Evolutionary conservation across 257 asterid species (phyloP), one percentile per base, ranked within the genome.

Genomic region (Nicotiana noctiflora): DNA sequence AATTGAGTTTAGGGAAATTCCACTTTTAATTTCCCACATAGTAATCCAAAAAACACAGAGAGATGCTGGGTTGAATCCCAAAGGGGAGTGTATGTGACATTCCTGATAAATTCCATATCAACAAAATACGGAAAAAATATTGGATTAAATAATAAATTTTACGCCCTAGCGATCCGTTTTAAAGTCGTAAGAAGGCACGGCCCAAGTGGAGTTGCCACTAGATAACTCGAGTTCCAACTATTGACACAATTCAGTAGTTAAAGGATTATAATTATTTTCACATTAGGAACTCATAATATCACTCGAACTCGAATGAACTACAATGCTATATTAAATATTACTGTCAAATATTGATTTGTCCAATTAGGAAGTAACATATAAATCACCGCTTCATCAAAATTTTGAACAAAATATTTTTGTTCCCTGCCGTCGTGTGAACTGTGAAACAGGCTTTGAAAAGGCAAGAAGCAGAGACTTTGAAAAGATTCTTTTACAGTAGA

Each of bases 81-180:
- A 29, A 29, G 31, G 31, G 2, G 31, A 3, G 31, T 29, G 31
- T 29, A 29, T 29, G 3, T 29, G 31, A 29, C 3, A 29, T 29
- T 29, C 31, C 31, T 1, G 3, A 3, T 29, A 3, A 29, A 29
- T 29, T 5, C 5, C 5, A 31, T 0, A 31, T 31, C 34, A 5
- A 3, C 3, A 29, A 31, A 31, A 31, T 31, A 31, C 34, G 0
- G 5, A 31, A 31, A 3, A 3, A 3, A 31, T 31, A 0, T 31
- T 31, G 34, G 34, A 3, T 31, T 31, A 31, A 31, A 5, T 31
- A 31, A 6, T 34, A 34, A 34, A 0, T 34, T 1, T 34, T 34
- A 34, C 0, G 4, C 40, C 1, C 0, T 34, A 34, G 1, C 6
- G 0, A 6, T n/a, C 2, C 1, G 0, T 37, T 37, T 37, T 6